Evolutionary conservation across 2,329 filamentous ascomycete genomes (phyloP), one percentile per base, ranked within the genome.

Genomic region (Penicillium janthinellum): DNA sequence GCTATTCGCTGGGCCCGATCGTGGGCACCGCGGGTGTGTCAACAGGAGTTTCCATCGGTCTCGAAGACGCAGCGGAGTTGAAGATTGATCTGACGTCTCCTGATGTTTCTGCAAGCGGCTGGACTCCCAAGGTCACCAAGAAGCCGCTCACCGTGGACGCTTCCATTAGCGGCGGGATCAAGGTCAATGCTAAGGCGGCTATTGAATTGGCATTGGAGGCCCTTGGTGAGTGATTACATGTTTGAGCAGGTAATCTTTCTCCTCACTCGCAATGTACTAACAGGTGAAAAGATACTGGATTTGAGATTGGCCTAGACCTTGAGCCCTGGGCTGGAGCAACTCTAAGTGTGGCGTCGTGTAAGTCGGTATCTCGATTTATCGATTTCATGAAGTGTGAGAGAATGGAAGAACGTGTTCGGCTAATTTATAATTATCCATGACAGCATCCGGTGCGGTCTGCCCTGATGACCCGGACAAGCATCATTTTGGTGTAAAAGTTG

Each of bases 41-140:
- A 12, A 47, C 25, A 12, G 44, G 44, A 22, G 25, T 31, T 5
- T 31, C 44, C 4, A 44, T 70, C 11, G 61, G 56, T 34, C 45
- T 71, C 15, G 39, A 57, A 10, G 61, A 68, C 35, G 60, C 64
- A 8, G 66, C 67, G 10, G 58, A 65, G 39, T 56, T 70, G n/a
- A 60, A 61, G 5, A 56, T 71, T 39, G 60, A 65, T 14, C 54
- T 71, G n/a, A 47, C 58, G 3, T 54, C 50, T 34, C 59, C 66
- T 2, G 62, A 64, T 31, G 56, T 64, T 28, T 62, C 62, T 11
- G 47, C 59, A 3, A 54, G 57, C 5, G 47, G 31, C 2, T 49
- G 31, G 47, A 49, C 17, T 12, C 31, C 47, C n/a, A 35, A 34
- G 10, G 4, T 49, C 17, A 17, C n/a, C n/a, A 35, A 35, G 47